These are phyloP conservation scores for Penicillium argentinense DNA, from an alignment of 495 filamentous ascomycete genomes.

Conservation along the genomic window DNA sequence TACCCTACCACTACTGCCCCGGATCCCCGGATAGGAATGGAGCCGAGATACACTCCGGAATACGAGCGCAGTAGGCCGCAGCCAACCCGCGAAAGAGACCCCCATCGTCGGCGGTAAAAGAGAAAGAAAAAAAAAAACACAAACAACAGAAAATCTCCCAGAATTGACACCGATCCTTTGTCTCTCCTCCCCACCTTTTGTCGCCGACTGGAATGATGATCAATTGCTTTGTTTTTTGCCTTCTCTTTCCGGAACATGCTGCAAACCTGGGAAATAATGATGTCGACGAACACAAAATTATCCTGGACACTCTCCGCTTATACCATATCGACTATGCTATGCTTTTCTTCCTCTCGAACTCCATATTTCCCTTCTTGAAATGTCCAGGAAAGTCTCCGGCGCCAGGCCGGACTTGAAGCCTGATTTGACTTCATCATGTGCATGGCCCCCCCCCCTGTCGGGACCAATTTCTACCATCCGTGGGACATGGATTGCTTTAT, in stretches of 20 bases:
- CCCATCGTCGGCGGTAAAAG: conserved; percentile 41
- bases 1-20: conserved; percentile 47
- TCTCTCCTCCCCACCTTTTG: conserved; percentile 15
- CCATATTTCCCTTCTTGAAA: not conserved
- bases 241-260: conserved; percentile 21
- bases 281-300: conserved; percentile 17
- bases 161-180: conserved; percentile 3
- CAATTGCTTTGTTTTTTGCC: conserved; percentile 5
- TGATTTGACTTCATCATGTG: conserved; percentile 12
- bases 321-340: conserved; percentile 8
- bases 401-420: conserved; percentile 4
- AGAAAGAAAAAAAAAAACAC: conserved; percentile 10
- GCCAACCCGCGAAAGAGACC: conserved; percentile 42
- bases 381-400: conserved; percentile 11
- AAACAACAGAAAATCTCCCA: conserved; percentile 1
- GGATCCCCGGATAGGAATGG: conserved; percentile 51
- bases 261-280: conserved; percentile 25
- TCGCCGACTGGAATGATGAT: conserved; percentile 15
- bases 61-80: conserved; percentile 48
- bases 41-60: conserved; percentile 49
- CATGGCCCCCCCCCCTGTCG: conserved; percentile 6
- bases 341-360: conserved; percentile 4
- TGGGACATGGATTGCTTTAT: conserved; percentile 17
- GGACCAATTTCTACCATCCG: conserved; percentile 10
- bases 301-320: conserved; percentile 13